Percentiles rank a stretch among this genome's conserved stretches.
phyloP scores from a whole-genome alignment of 1,139 yeast species.

The Blastobotrys raffinosifermentans region DNA sequence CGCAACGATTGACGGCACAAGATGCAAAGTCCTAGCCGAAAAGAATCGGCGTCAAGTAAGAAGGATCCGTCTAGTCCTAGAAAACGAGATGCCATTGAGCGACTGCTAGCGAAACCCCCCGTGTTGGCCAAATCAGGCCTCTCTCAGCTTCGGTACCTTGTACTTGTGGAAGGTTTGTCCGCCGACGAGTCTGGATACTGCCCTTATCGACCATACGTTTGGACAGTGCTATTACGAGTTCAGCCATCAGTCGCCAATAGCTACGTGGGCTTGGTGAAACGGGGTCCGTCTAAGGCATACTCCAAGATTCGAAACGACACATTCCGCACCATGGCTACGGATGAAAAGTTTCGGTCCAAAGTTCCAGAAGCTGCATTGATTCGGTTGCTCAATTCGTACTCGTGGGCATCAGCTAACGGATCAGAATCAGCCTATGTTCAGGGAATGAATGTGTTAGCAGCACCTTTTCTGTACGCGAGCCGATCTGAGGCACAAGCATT shows the following conservation, averaged over 20 bases:
- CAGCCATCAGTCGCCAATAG: constrained; percentile 50
- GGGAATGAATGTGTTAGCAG: constrained; percentile 83
- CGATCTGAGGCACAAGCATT: constrained; percentile 86
- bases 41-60: too few species aligned
- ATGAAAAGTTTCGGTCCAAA: constrained; percentile 54
- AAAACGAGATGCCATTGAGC: constrained; percentile 61
- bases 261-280: constrained; percentile 50
- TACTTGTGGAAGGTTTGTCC: constrained; percentile 71
- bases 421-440: constrained; percentile 55
- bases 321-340: constrained; percentile 78
- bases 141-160: constrained; percentile 71
- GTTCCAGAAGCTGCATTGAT: constrained; percentile 67
- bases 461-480: constrained; percentile 74
- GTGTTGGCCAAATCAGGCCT: constrained; percentile 62
- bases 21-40: too few species aligned
- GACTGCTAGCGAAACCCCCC: constrained; percentile 55
- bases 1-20: too few species aligned
- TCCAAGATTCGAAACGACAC: constrained; percentile 81
- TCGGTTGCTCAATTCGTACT: constrained; percentile 68
- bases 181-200: constrained; percentile 41
- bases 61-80: too few species aligned
- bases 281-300: constrained; percentile 54
- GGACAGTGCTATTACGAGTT: constrained; percentile 72
- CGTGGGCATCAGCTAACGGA: constrained; percentile 39
- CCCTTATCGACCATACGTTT: constrained; percentile 68